Conservation (phyloP, 345 rosid species). For the Citrus inodora region DNA sequence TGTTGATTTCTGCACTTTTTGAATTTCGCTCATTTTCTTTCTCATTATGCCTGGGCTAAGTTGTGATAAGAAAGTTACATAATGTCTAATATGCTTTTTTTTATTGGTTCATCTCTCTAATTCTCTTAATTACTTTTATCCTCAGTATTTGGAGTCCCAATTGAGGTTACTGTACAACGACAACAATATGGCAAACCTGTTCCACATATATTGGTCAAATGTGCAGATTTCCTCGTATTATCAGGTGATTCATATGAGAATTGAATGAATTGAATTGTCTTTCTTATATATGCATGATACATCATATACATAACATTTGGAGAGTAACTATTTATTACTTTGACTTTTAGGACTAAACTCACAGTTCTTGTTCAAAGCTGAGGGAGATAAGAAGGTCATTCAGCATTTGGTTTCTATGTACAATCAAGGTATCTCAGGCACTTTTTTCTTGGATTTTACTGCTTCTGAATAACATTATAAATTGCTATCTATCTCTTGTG, state of each 20-base stretch:
- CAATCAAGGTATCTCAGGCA: constrained; percentile 61
- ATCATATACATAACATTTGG: neutral
- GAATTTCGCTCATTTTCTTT: neutral
- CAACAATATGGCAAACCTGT: constrained; percentile 64
- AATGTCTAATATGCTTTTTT: neutral
- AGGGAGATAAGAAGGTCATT: constrained; percentile 70
- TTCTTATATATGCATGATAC: neutral
- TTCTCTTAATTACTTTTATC: constrained; percentile 4
- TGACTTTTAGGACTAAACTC: constrained; percentile 61
- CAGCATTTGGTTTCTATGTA: constrained; percentile 72
- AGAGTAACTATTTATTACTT: neutral
- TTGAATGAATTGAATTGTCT: neutral
- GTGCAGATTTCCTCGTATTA: constrained; percentile 79
- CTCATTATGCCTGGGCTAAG: neutral
- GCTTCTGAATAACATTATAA: constrained; percentile 1
- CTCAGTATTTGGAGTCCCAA: constrained; percentile 87
- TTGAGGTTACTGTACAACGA: constrained; percentile 70
- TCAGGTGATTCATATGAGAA: constrained; percentile 50
- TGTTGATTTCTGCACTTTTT: neutral
- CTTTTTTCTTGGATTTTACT: neutral
- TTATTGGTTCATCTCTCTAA: neutral
- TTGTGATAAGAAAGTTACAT: neutral
- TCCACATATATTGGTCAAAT: constrained; percentile 63
- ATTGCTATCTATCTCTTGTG: constrained; percentile 4
- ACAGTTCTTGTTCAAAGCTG: constrained; percentile 64